Percentiles rank a stretch among this genome's conserved stretches.
Conservation (phyloP, 2,329 filamentous ascomycete genomes). For the Colletotrichum cuscutae region DNA sequence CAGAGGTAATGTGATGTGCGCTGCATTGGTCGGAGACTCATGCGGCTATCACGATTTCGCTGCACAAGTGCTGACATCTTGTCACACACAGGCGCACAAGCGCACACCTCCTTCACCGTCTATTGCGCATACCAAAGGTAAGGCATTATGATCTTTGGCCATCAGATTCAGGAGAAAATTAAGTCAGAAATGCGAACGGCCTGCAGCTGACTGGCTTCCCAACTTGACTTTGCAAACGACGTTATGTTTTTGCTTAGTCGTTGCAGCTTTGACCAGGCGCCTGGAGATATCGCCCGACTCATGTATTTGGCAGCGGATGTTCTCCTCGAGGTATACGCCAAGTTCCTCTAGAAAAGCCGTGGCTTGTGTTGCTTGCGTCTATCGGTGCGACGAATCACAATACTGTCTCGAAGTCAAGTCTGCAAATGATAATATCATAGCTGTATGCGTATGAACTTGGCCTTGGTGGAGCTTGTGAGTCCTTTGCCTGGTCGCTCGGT, state of each 20-base stretch:
- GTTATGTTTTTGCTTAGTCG: neutral
- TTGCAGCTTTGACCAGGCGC: neutral
- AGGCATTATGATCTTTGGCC: neutral
- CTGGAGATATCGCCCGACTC: neutral
- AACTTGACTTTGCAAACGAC: neutral
- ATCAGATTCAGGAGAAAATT: neutral
- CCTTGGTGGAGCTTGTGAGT: constrained; percentile 10
- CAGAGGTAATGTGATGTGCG: constrained; percentile 19
- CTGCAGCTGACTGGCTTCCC: neutral
- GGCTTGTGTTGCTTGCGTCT: constrained; percentile 12
- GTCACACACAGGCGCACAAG: constrained; percentile 26
- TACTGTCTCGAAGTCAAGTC: constrained; percentile 23
- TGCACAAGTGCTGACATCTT: constrained; percentile 35
- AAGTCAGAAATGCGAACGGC: neutral
- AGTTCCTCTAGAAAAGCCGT: neutral
- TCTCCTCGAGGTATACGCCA: neutral
- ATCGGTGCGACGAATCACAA: neutral
- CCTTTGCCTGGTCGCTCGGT: constrained; percentile 25
- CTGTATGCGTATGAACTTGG: constrained; percentile 5
- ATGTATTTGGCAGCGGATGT: neutral
- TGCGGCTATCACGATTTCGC: constrained; percentile 29
- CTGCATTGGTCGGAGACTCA: constrained; percentile 26
- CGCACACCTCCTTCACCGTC: constrained; percentile 23
- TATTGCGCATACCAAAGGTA: constrained; percentile 15
- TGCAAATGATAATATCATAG: constrained; percentile 1